Base-by-base conservation (phyloP, 83 land plant genomes). In the Picea mariana region DNA sequence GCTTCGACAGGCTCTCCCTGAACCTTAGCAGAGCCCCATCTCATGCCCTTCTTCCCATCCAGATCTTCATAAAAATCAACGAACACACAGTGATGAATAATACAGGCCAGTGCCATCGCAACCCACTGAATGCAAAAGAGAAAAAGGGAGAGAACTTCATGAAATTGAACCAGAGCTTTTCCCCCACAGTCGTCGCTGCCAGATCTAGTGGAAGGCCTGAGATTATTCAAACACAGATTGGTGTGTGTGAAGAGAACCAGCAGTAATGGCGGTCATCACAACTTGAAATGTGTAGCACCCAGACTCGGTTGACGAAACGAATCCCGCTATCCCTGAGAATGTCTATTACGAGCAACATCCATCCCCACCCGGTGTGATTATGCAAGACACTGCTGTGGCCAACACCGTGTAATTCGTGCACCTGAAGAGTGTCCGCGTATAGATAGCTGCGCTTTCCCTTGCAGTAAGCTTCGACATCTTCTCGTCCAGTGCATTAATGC, bases 361-460 rank as follows among this genome's bases (percentile, higher is more conserved):
- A 5, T 6, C 49, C 27, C 9, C 49, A 60, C n/a, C n/a, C 52
- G 49, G 1, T 0, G n/a, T 49, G 9, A 75, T 58, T 2, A 75
- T n/a, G 15, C 59, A 75, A 59, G 58, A 59, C 3, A 49, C 9
- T 31, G 77, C 3, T n/a, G 77, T 26, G 59, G 52, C 23, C 26
- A 75, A 21, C 12, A 75, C 59, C n/a, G 77, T 34, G 42, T 75
- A 75, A 17, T 75, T 75, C 15, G 59, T 75, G 60, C 23, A 75
- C 17, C 47, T 20, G 77, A 75, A 75, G 58, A 75, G 58, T 58
- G 49, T 75, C 23, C 16, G n/a, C 9, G 77, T 75, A 58, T 49
- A 75, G 12, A 75, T 20, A 7, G 77, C 17, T n/a, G 77, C 27
- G 17, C 3, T 27, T 12, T 68, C 72, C 72, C 0, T 68, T 44